These are phyloP conservation scores for Hortiboletus flavorubellus DNA, from an alignment of 768 basidiomycete species.

Conservation along the genomic window DNA sequence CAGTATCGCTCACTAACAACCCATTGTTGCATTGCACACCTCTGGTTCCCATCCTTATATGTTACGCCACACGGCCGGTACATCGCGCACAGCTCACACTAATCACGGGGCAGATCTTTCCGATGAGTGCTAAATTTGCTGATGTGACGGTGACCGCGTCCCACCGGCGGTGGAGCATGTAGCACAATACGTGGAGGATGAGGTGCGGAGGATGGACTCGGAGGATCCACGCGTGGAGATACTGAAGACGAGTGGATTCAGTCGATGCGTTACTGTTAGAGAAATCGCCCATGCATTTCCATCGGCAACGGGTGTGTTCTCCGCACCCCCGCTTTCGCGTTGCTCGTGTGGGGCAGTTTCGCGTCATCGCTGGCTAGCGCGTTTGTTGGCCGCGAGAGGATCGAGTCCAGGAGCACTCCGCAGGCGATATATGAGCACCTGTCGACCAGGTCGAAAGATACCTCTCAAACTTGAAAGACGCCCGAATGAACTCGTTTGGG, in stretches of 20 bases:
- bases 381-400: slow-evolving; percentile 36
- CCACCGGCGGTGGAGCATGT: slow-evolving; percentile 57
- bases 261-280: slow-evolving; percentile 71
- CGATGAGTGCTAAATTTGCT: slow-evolving; percentile 65
- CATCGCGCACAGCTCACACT: slow-evolving; percentile 61
- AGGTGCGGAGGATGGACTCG: slow-evolving; percentile 83
- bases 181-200: slow-evolving; percentile 68
- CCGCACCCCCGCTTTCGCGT: background rate
- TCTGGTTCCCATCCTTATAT: too few relatives aligned
- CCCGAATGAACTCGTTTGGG: slow-evolving; percentile 78
- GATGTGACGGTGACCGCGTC: slow-evolving; percentile 59
- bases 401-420: slow-evolving; percentile 48
- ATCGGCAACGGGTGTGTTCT: background rate
- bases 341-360: slow-evolving; percentile 3
- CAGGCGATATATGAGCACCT: slow-evolving; percentile 57
- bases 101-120: slow-evolving; percentile 96
- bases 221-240: slow-evolving; percentile 98
- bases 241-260: slow-evolving; percentile 93
- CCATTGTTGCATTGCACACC: too few relatives aligned
- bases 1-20: too few relatives aligned
- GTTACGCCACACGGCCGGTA: too few relatives aligned
- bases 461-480: slow-evolving; percentile 75
- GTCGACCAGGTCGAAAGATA: slow-evolving; percentile 82
- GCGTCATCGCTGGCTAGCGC: background rate
- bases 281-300: slow-evolving; percentile 41